These are phyloP conservation scores for Galeopsis tetrahit DNA, from an alignment of 257 asterid genomes.

Conservation along the genomic window DNA sequence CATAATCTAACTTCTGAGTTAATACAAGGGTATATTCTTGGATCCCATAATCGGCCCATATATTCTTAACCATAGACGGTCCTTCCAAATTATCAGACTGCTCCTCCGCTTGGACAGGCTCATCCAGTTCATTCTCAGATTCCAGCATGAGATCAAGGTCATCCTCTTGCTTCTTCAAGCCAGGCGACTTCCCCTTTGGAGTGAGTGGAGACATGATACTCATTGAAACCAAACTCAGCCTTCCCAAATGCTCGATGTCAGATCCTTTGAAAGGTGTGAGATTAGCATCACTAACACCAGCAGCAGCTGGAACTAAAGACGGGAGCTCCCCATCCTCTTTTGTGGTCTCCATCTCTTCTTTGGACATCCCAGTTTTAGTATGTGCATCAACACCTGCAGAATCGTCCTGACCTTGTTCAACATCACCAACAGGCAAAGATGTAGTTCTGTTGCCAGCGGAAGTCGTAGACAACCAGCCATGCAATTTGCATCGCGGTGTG, in stretches of 20 bases:
- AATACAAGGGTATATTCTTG: slow-evolving; percentile 70
- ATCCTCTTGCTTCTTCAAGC: slow-evolving; percentile 70
- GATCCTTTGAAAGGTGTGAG: slow-evolving; percentile 50
- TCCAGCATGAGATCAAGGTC: slow-evolving; percentile 81
- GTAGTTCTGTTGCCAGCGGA: slow-evolving; percentile 39
- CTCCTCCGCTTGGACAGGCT: slow-evolving; percentile 60
- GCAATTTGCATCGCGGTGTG: slow-evolving; percentile 77
- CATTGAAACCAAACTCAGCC: slow-evolving; percentile 68
- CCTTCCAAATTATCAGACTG: slow-evolving; percentile 45
- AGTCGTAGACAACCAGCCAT: slow-evolving; percentile 58
- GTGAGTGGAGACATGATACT: slow-evolving; percentile 62
- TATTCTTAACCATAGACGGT: slow-evolving; percentile 35
- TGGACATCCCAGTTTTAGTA: slow-evolving; percentile 48
- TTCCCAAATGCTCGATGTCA: slow-evolving; percentile 57
- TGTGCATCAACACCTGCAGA: slow-evolving; percentile 44
- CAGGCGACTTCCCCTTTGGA: slow-evolving; percentile 67
- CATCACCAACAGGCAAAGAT: slow-evolving; percentile 42
- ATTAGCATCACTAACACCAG: slow-evolving; percentile 44
- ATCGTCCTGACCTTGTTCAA: slow-evolving; percentile 53
- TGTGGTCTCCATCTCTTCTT: slow-evolving; percentile 60
- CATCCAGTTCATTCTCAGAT: slow-evolving; percentile 79
- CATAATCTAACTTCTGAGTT: slow-evolving; percentile 52
- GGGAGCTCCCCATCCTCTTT: slow-evolving; percentile 98
- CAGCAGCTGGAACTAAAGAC: slow-evolving; percentile 51
- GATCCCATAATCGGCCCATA: slow-evolving; percentile 69